Evolutionary conservation across 805 yeast genomes (phyloP), one percentile per base, ranked within the genome.

Genomic region (Metschnikowia hibisci): DNA sequence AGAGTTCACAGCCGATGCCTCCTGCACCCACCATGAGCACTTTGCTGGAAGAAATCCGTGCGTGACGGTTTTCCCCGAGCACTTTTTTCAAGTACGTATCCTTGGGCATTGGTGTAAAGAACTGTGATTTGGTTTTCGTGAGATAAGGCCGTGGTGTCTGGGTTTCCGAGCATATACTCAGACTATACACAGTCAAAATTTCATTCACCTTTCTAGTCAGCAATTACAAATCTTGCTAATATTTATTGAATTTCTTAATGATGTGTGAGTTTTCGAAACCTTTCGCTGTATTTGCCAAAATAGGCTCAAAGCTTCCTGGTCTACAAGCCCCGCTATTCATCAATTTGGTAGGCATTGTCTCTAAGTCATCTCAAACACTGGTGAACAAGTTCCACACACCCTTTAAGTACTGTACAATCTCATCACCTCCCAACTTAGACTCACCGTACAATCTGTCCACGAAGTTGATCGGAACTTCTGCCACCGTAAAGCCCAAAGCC

Each of bases 1-100:
- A 68, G 34, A 90, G 67, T 61, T 90, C 98, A 61, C 96, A 90
- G 2, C 98, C 98, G 51, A 90, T 89, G 6, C 98, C 98, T 25
- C 98, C 98, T 1, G 97, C 96, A 4, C 98, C 98, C 2, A 90
- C 95, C 64, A 90, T 68, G 23, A 90, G 66, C 11, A 89, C 87
- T 48, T 78, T 82, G 6, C 85, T 51, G 8, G 47, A 37, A 11
- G 57, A 54, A 32, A 77, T 53, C 25, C 57, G 46, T 1, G 45
- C 39, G 34, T 61, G 61, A 11, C 61, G 51, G 10, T 62, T 64
- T 0, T 53, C 58, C 1, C 80, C 81, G 34, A 76, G 66, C n/a
- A 78, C 65, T 44, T 63, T 66, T 47, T 52, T 62, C 31, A 77
- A 58, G 48, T 73, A 70, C 2, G 72, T 63, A 45, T 71, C 73